Evolutionary conservation across 345 rosid genomes (phyloP), one percentile per base, ranked within the genome.

Genomic region (Pistacia vera): DNA sequence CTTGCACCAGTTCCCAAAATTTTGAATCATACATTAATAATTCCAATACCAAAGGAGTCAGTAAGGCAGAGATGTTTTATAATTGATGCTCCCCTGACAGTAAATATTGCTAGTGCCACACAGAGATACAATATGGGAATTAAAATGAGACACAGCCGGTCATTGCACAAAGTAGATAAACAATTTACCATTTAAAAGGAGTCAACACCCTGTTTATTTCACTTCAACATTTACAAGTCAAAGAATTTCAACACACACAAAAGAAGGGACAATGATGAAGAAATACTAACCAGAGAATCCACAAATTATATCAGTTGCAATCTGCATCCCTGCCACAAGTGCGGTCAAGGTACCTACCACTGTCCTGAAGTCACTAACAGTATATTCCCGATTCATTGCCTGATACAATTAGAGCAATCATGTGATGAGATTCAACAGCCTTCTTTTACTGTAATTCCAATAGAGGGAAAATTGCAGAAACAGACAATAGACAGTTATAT

Each of bases 361-460:
- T 36, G 91, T 89, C 87, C 90, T 91, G 85, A 96, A 96, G 49
- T 91, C 93, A 25, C 83, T 63, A 76, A 88, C 79, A 44, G 90
- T 91, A 81, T 96, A 96, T 82, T 96, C 98, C 77, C 98, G 87
- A 81, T 96, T 91, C 99, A 92, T 93, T 62, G 89, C 99, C 98
- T 96, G 88, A 65, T 63, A 83, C 13, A 51, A 78, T 57, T 58
- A 55, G 48, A 70, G 28, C 74, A 78, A 80, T 63, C 44, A 55
- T 30, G 20, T 28, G 51, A 58, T n/a, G 22, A 46, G 57, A 30
- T 55, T 49, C 18, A 36, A 38, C n/a, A 63, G 51, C 8, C 18
- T 60, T 4, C 56, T 56, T 22, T 52, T 3, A 72, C 38, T 33
- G 17, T 17, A 30, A 18, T 41, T 5, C 22, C 20, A 14, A 20